phyloP scores from a whole-genome alignment of 768 basidiomycete genomes.

The Termitomyces sp. region DNA sequence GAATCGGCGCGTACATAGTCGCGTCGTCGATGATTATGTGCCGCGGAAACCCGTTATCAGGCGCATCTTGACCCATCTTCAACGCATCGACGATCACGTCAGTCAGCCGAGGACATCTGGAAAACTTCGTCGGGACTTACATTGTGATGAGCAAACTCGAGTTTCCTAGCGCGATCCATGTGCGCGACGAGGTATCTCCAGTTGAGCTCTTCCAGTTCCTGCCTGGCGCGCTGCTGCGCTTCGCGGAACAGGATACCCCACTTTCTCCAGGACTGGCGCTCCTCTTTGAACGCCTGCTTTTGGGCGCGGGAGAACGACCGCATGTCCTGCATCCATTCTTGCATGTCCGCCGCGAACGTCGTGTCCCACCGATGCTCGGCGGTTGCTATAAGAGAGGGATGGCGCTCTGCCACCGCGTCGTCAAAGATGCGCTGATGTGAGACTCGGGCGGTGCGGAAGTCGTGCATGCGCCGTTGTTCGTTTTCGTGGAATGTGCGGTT shows the following conservation, averaged over 20 bases:
- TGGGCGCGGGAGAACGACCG: too few species aligned
- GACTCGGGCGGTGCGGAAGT: not conserved
- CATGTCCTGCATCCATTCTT: not conserved
- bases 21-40: not conserved
- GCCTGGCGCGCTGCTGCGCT: not conserved
- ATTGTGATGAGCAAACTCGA: not conserved
- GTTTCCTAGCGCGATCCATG: not conserved
- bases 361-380: not conserved
- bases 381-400: too few species aligned
- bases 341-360: not conserved
- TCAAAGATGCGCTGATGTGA: not conserved
- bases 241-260: not conserved
- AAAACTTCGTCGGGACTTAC: not conserved
- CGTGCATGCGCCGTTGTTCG: not conserved
- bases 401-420: not conserved
- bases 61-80: not conserved
- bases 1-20: not conserved
- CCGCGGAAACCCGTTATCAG: not conserved
- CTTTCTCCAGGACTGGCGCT: not conserved
- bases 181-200: not conserved
- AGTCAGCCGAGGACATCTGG: not conserved
- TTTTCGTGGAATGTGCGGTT: not conserved
- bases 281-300: not conserved
- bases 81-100: not conserved
- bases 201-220: not conserved